Base-by-base conservation (phyloP, 2,329 filamentous ascomycete genomes). In the Colletotrichum higginsianum region DNA sequence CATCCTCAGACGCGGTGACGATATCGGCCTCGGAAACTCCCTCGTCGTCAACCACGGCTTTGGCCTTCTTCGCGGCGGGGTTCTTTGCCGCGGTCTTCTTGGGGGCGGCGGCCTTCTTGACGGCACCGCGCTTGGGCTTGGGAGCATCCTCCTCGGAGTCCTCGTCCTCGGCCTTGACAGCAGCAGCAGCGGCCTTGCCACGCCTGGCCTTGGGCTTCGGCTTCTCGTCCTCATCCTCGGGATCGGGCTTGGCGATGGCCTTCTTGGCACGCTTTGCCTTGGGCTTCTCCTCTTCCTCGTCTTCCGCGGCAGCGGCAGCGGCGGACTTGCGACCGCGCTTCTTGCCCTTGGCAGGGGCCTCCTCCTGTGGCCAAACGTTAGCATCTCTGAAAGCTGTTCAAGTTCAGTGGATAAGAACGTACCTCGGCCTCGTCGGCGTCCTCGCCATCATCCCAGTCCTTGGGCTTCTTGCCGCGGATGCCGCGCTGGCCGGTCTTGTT, bases 401-500 rank as follows among this genome's bases (percentile, higher is more conserved):
- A 35, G 13, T 15, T 21, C 15, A n/a, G 18, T 8, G 5, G 38
- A 12, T 38, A 13, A 50, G 9, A 18, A 38, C 60, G 15, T 26
- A 62, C 60, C 35, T 62, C 46, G 11, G 35, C 46, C 30, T 71
- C 67, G 16, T 76, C 73, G 13, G 71, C 66, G 5, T 73, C 72
- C 18, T 77, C 74, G 13, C 72, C 67, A 5, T 73, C 76, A 21
- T 79, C 76, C 49, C 64, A 71, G 23, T 66, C 71, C 61, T 79
- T 78, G 56, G 76, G 75, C 65, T 79, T 78, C 73, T 80, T 80
- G 23, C 84, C 79, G 69, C 89, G 90, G 78, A 93, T 93, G 30
- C 92, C 92, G 71, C 84, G 87, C 76, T 87, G 85, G 18, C 93
- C 93, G 4, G 89, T 91, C 23, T 88, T 86, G 79, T 96, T 97